Conservation (phyloP, 2,329 filamentous ascomycete genomes). For the Bipolaris cookei region DNA sequence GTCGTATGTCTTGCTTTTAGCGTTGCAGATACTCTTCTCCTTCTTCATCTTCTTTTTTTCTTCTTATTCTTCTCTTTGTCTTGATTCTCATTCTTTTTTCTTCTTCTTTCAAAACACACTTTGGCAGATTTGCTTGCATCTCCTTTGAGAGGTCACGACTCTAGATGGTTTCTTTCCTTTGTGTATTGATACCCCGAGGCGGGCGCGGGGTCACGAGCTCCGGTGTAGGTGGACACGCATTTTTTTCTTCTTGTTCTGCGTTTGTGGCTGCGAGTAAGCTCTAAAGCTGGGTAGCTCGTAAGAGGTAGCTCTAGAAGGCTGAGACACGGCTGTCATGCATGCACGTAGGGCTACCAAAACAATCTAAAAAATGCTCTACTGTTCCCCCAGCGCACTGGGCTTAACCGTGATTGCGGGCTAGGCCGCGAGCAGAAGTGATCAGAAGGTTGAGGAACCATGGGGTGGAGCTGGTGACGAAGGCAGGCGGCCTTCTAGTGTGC, state of each 20-base stretch:
- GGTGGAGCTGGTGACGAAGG: conserved; percentile 13
- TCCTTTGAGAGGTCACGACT: conserved; percentile 18
- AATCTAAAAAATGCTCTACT: conserved; percentile 6
- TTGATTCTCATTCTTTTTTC: not conserved
- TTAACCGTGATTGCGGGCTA: conserved; percentile 3
- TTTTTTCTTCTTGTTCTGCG: conserved; percentile 1
- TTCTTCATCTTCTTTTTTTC: not conserved
- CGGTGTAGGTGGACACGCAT: conserved; percentile 25
- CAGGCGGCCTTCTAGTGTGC: not conserved
- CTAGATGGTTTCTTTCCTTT: conserved; percentile 19
- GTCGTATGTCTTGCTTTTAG: not conserved
- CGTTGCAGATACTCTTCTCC: not conserved
- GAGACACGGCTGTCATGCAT: conserved; percentile 5
- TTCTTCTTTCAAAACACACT: not conserved
- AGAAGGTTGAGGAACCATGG: conserved; percentile 8
- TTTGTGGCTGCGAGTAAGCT: conserved; percentile 9
- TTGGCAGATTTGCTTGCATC: conserved; percentile 4
- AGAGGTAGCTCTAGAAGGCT: conserved; percentile 7
- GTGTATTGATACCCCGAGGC: conserved; percentile 43
- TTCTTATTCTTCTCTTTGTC: not conserved
- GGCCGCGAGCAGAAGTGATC: conserved; percentile 3
- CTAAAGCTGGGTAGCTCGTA: not conserved
- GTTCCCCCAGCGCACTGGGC: conserved; percentile 3
- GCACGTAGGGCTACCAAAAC: conserved; percentile 5
- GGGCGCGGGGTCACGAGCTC: conserved; percentile 27